Base-by-base conservation (phyloP, 345 rosid genomes). In the Microcos paniculata region DNA sequence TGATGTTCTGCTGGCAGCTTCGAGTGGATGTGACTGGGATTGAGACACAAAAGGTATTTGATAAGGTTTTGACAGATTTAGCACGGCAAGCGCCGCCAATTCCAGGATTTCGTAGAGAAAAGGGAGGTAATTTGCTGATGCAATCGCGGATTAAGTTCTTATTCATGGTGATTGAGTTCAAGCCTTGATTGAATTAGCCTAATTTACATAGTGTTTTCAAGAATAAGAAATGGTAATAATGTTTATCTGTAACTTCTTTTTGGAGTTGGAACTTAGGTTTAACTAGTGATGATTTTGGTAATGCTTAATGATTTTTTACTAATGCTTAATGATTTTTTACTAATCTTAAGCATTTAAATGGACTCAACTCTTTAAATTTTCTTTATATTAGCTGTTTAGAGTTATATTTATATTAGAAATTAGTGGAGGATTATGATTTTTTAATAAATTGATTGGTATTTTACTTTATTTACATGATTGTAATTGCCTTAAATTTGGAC, bases 71-170 rank as follows among this genome's bases (percentile, higher is more conserved):
- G 80, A 66, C 57, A n/a, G 75, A 87, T 78, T 84, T 90, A 76
- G 90, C 89, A 52, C 81, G 79, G 49, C 74, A 87, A 14, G 90
- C 90, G 43, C 94, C 91, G 12, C 91, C 90, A 28, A 75, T 90
- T 77, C 91, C 89, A 4, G 94, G 94, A 70, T 90, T 90, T 79
- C 88, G 90, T 16, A 74, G 87, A 67, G 79, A 85, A 77, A 88
- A 88, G 79, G 94, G 94, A 74, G 94, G 94, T 90, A 76, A 52
- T 76, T n/a, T n/a, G n/a, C n/a, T n/a, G n/a, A n/a, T 28, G 21
- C 51, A 18, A 9, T 42, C 5, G 0, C 40, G 15, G 19, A 24
- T 68, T 68, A 31, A 52, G 24, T 45, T 24, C 28, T 6, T 35
- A 42, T 59, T 35, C 31, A 28, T 26, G 28, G 21, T 43, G 24